Percentiles rank a stretch among this genome's conserved stretches.
Conservation (phyloP, 495 filamentous ascomycete species). For the Umbilicaria muhlenbergii region DNA sequence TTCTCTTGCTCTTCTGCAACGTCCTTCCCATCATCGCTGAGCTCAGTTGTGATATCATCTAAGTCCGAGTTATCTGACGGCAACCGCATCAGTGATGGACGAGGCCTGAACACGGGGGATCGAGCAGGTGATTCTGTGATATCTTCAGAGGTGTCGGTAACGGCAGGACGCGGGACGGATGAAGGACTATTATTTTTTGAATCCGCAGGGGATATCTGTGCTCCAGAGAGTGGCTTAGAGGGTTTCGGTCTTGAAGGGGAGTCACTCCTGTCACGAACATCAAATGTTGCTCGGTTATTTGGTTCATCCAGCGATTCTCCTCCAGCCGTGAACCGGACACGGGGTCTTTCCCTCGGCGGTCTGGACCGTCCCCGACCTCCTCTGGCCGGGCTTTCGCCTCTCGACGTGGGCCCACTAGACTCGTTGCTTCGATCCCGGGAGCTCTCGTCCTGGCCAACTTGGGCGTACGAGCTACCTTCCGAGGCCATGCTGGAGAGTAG, state of each 20-base stretch:
- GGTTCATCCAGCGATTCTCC: slow-evolving; percentile 10
- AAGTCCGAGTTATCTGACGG: not conserved
- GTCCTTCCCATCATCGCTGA: slow-evolving; percentile 1
- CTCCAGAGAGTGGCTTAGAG: not conserved
- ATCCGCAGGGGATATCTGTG: no score
- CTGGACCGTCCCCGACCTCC: not conserved
- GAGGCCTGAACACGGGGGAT: not conserved
- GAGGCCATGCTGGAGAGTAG: no score
- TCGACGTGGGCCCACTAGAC: slow-evolving; percentile 4
- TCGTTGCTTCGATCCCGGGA: slow-evolving; percentile 6
- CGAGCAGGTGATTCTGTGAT: slow-evolving; percentile 2
- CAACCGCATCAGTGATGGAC: slow-evolving; percentile 3
- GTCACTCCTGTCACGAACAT: slow-evolving; percentile 7
- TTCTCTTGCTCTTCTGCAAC: slow-evolving; percentile 3
- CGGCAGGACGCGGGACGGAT: no score
- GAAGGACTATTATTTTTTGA: no score
- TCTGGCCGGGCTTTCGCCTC: not conserved
- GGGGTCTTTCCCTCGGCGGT: slow-evolving; percentile 10
- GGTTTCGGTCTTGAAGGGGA: not conserved
- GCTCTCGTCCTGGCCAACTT: not conserved
- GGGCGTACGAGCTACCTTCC: no score
- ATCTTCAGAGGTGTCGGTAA: not conserved
- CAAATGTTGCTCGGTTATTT: slow-evolving; percentile 9
- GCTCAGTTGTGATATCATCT: not conserved
- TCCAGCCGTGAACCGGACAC: slow-evolving; percentile 11